Conservation (phyloP, 495 filamentous ascomycete species). For the Stereocaulon alpinum region DNA sequence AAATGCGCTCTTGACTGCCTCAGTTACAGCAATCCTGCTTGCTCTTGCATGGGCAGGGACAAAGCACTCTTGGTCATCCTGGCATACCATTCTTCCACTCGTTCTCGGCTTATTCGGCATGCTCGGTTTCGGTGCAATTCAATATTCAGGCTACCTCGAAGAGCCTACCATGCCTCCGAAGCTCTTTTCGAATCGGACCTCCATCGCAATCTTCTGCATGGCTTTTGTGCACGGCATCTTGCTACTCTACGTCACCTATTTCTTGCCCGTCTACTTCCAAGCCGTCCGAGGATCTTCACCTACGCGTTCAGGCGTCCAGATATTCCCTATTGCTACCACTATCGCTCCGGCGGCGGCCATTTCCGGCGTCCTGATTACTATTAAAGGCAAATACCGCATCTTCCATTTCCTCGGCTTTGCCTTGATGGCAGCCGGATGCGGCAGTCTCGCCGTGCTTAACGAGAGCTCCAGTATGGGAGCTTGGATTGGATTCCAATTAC, state of each 20-base stretch:
- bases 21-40: slow-evolving; percentile 38
- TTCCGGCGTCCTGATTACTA: slow-evolving; percentile 28
- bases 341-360: slow-evolving; percentile 28
- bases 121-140: slow-evolving; percentile 10
- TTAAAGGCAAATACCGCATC: slow-evolving; percentile 36
- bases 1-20: slow-evolving; percentile 37
- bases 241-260: slow-evolving; percentile 33
- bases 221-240: slow-evolving; percentile 22
- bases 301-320: slow-evolving; percentile 29
- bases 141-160: slow-evolving; percentile 8
- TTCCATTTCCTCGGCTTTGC: slow-evolving; percentile 33
- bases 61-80: slow-evolving; percentile 42
- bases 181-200: slow-evolving; percentile 22
- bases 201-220: slow-evolving; percentile 16
- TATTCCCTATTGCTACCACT: slow-evolving; percentile 30
- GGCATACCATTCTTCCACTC: slow-evolving; percentile 33
- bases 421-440: slow-evolving; percentile 31
- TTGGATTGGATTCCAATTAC: slow-evolving; percentile 29
- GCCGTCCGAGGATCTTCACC: slow-evolving; percentile 26
- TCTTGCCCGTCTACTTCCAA: slow-evolving; percentile 42
- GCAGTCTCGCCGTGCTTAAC: slow-evolving; percentile 33
- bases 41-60: slow-evolving; percentile 46
- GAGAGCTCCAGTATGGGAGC: slow-evolving; percentile 18
- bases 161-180: slow-evolving; percentile 20
- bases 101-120: slow-evolving; percentile 22